Base-by-base conservation (phyloP, 371 early-diverging fungal species). In the Vittaforma corneae region DNA sequence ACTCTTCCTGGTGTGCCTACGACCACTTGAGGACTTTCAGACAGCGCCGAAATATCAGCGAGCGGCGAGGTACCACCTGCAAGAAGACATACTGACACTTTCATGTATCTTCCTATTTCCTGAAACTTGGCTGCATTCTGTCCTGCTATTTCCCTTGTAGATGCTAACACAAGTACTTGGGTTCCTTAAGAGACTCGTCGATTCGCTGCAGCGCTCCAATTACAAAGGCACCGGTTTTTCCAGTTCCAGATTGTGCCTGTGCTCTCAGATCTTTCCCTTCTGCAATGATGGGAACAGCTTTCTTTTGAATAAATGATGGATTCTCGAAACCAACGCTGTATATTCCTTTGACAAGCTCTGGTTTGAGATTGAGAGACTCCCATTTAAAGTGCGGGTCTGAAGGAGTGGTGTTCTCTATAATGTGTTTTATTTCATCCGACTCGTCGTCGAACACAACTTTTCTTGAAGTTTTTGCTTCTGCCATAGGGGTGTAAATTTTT, bases 1-100 rank as follows among this genome's bases (percentile, higher is more conserved):
- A 98, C 93, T 80, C 99, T 86, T 45, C 99, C 99, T 0, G 99
- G 99, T 42, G 99, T 98, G 29, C 97, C 99, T 33, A 90, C 88
- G 22, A 98, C 92, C 34, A 97, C 85, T 73, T 96, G 96, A 54
- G 83, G 83, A 67, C 85, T 85, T 18, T 44, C 84, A 62, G 86
- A 86, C 45, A 97, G 83, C 68, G 85, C 85, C 46, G 84, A 82
- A 67, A 88, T 88, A 80, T 94, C 93, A 69, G 92, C 92, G 38
- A 86, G 82, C 34, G 92, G 80, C 67, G 81, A 85, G 40, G 90
- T 90, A 20, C 99, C 99, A 74, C 97, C 99, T 77, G 92, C 90
- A 76, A 96, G 90, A 20, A 92, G 87, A 72, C 91, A 90, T 83
- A 38, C 87, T 85, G 75, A 88, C 85, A 91, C 89, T 86, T 77